These are phyloP conservation scores for Ramaria sp. DNA, from an alignment of 768 basidiomycete genomes.

Conservation along the genomic window DNA sequence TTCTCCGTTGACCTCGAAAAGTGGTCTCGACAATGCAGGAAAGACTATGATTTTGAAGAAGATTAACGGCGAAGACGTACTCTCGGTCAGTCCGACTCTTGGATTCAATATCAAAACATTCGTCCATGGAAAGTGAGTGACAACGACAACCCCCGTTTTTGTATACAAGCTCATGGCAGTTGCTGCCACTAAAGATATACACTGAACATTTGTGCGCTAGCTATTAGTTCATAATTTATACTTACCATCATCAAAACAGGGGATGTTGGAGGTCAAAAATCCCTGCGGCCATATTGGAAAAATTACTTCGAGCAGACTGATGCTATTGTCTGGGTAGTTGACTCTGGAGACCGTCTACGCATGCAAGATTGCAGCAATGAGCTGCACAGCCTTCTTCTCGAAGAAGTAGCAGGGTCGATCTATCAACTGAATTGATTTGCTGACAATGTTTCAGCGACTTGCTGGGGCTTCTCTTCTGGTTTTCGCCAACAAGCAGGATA, in stretches of 20 bases:
- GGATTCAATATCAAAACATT: slow-evolving; percentile 99
- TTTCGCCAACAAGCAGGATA: slow-evolving; percentile 97
- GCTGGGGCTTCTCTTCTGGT: slow-evolving; percentile 93
- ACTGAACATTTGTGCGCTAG: slow-evolving; percentile 30
- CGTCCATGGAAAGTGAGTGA: slow-evolving; percentile 72
- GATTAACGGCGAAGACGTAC: slow-evolving; percentile 86
- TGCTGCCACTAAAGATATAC: slow-evolving; percentile 25
- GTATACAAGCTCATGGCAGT: slow-evolving; percentile 14
- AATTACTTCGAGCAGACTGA: slow-evolving; percentile 99
- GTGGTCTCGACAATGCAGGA: slow-evolving; percentile 96
- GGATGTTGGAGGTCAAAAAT: slow-evolving; percentile 97
- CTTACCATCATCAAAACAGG: slow-evolving; percentile 36
- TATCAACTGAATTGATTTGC: background rate
- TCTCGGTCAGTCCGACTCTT: slow-evolving; percentile 80
- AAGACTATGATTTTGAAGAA: slow-evolving; percentile 98
- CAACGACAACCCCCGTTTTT: slow-evolving; percentile 13
- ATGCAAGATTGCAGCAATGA: slow-evolving; percentile 87
- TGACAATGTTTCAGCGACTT: slow-evolving; percentile 47
- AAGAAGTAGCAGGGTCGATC: slow-evolving; percentile 60
- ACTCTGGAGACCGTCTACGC: slow-evolving; percentile 84
- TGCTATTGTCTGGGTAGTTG: slow-evolving; percentile 97
- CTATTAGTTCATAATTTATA: background rate
- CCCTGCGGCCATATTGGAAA: slow-evolving; percentile 93
- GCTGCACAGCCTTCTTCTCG: slow-evolving; percentile 72
- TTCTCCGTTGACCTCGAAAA: slow-evolving; percentile 20